These are phyloP conservation scores for Fallopia convolvulus DNA, from an alignment of 148 eudicot species.

Conservation along the genomic window DNA sequence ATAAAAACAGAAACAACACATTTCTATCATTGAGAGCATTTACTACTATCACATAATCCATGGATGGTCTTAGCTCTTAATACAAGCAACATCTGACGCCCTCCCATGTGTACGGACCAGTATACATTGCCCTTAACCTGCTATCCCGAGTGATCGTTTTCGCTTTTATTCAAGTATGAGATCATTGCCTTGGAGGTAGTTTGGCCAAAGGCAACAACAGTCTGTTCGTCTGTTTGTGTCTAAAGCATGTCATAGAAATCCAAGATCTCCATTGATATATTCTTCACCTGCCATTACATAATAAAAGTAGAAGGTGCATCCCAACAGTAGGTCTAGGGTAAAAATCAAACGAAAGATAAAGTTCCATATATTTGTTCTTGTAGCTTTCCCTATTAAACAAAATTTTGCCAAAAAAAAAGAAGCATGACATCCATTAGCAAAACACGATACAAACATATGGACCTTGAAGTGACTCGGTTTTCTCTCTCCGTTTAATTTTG, in stretches of 20 bases:
- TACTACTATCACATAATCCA: neutral
- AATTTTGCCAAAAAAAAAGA: too few relatives aligned
- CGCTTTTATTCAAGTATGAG: neutral
- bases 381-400: too few relatives aligned
- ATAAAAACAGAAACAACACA: neutral
- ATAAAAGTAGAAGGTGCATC: neutral
- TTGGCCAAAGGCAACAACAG: slow-evolving; percentile 56
- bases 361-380: neutral
- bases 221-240: slow-evolving; percentile 60
- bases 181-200: slow-evolving; percentile 25
- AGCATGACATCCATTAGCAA: too few relatives aligned
- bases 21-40: neutral
- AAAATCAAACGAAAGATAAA: neutral
- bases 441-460: too few relatives aligned
- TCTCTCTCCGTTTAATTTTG: too few relatives aligned
- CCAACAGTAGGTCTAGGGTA: neutral
- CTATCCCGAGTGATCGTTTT: neutral
- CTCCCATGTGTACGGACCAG: neutral
- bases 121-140: neutral
- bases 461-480: too few relatives aligned
- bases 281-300: slow-evolving; percentile 61
- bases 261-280: slow-evolving; percentile 89
- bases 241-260: slow-evolving; percentile 81
- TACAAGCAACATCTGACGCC: neutral
- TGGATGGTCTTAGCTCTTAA: neutral